Base-by-base conservation (phyloP, 768 basidiomycete genomes). In the Mycena belliarum region DNA sequence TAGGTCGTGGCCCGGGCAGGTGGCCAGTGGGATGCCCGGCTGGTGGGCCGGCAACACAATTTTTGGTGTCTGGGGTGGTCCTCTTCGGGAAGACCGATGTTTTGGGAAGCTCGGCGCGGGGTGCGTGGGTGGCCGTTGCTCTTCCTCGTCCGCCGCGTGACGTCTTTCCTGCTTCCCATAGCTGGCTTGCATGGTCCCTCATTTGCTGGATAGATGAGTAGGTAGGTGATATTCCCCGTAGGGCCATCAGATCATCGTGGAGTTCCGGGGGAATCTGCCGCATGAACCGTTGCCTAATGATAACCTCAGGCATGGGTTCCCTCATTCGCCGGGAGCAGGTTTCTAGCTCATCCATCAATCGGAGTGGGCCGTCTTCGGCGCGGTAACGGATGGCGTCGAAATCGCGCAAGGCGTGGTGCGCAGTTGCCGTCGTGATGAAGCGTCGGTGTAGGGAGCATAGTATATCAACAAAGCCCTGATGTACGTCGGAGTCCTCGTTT, bases 351-450 rank as follows among this genome's bases (percentile, higher is more conserved):
- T 49, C 48, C 33, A 49, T 37, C 12, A 49, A 12, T 9, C 26
- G 24, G 5, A 52, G 26, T 1, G 40, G 50, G 5, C 50, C 50
- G 3, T 52, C 40, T 2, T 52, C 26, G 2, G 26, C 37, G n/a
- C n/a, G n/a, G n/a, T n/a, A n/a, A n/a, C n/a, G n/a, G n/a, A n/a
- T n/a, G n/a, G n/a, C n/a, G n/a, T 52, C 50, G 26, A 52, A 52
- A 33, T 52, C 50, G 9, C 50, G 16, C 6, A 52, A 23, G 6
- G 50, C 50, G 4, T 52, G 50, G 21, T 52, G 50, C 1, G 40
- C 50, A 1, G 50, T 52, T 6, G 50, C 50, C 2, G 50, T 52
- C 11, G 50, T 52, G 4, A 52, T 52, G 20, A 52, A 57, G 29
- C 48, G 35, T 11, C 18, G 37, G 15, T 49, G 48, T 2, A 49